Percentiles rank a stretch among this genome's conserved stretches.
Conservation (phyloP, 345 rosid species). For the Eucalyptus sp. region DNA sequence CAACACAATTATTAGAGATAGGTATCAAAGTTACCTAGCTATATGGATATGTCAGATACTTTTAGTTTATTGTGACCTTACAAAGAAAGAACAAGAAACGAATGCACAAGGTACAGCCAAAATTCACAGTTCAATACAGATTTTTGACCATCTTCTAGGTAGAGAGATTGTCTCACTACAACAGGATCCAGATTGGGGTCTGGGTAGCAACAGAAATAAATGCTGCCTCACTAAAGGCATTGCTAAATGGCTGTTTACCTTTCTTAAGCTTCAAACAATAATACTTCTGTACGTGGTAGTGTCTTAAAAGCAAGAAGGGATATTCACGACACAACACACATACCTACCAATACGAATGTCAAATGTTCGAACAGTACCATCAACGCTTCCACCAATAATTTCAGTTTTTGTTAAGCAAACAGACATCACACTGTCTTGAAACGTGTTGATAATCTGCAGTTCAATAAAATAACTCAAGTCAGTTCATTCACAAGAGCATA, state of each 20-base stretch:
- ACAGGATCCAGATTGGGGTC: not conserved
- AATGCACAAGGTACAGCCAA: not conserved
- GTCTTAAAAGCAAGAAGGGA: not conserved
- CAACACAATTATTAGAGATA: not conserved
- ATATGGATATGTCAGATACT: not conserved
- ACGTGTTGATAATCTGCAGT: slow-evolving; percentile 66
- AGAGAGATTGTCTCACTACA: not conserved
- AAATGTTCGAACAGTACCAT: slow-evolving; percentile 95
- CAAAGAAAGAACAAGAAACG: not conserved
- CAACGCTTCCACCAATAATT: slow-evolving; percentile 94
- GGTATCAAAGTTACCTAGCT: not conserved
- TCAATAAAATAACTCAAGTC: not conserved
- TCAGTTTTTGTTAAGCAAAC: slow-evolving; percentile 86
- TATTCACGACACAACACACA: not conserved
- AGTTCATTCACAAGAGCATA: not conserved
- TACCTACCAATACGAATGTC: slow-evolving; percentile 94
- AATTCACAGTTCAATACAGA: not conserved
- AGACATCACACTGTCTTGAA: slow-evolving; percentile 90
- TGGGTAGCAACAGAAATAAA: not conserved
- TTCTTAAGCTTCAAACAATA: not conserved
- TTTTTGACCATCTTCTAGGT: not conserved
- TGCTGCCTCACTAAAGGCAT: not conserved
- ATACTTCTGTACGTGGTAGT: not conserved
- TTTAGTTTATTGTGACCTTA: not conserved
- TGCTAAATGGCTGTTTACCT: not conserved